These are phyloP conservation scores for Malbranchea cinnamomea DNA, from an alignment of 2,329 filamentous ascomycete genomes.

Conservation along the genomic window DNA sequence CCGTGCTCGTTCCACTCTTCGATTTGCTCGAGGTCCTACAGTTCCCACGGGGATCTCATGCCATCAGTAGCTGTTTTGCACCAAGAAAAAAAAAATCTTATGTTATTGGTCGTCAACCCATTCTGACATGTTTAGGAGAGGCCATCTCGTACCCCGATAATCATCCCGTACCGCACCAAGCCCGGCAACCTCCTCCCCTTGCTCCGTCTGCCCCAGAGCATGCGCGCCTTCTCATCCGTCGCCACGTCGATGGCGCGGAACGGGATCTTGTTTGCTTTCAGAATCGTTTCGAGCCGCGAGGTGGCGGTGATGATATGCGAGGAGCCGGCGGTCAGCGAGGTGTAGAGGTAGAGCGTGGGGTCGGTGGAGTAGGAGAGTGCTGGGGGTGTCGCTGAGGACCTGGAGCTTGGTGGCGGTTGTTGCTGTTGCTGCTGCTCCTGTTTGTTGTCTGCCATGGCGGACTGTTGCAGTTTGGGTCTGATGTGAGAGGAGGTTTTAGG, in stretches of 20 bases:
- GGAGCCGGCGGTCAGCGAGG: slow-evolving; percentile 85
- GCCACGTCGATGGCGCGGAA: slow-evolving; percentile 88
- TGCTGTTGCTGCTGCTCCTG: neutral
- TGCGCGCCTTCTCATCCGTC: slow-evolving; percentile 74
- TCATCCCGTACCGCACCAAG: slow-evolving; percentile 70
- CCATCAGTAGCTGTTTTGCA: neutral
- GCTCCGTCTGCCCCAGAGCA: slow-evolving; percentile 72
- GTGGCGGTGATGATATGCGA: slow-evolving; percentile 95
- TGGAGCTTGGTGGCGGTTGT: slow-evolving; percentile 21
- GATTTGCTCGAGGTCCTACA: slow-evolving; percentile 76
- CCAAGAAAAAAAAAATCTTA: neutral
- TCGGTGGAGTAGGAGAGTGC: slow-evolving; percentile 38
- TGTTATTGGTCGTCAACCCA: neutral
- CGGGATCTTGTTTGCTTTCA: slow-evolving; percentile 84
- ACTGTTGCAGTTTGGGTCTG: too few relatives aligned
- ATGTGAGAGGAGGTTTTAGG: too few relatives aligned
- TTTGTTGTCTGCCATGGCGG: too few relatives aligned
- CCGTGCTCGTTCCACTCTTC: slow-evolving; percentile 99
- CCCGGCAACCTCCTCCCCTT: slow-evolving; percentile 81
- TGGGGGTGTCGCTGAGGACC: too few relatives aligned
- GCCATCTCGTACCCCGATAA: slow-evolving; percentile 65
- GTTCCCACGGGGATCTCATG: neutral
- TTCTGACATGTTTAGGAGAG: neutral
- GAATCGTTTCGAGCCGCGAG: slow-evolving; percentile 86
- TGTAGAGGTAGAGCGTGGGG: slow-evolving; percentile 80